A percentile compares a stretch with the other conserved stretches of the same genome.
phyloP scores from a whole-genome alignment of 345 rosid genomes.

The Sisymbrium altissimum region DNA sequence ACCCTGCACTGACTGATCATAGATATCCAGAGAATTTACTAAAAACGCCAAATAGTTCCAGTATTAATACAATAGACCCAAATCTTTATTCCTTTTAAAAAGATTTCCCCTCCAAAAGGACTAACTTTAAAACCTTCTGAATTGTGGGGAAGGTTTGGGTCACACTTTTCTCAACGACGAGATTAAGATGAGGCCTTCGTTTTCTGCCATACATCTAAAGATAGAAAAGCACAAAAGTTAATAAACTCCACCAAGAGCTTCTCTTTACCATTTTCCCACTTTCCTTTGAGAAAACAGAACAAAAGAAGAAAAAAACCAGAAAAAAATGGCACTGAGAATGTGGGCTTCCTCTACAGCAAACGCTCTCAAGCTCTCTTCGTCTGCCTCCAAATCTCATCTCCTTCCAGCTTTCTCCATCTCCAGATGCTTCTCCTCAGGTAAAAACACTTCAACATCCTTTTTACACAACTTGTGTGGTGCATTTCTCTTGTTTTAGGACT shows the following conservation, averaged over 20 bases:
- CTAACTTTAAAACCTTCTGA: neutral
- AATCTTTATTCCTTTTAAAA: neutral
- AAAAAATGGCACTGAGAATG: slow-evolving; percentile 74
- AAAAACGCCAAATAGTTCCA: neutral
- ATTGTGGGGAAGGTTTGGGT: neutral
- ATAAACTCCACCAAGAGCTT: slow-evolving; percentile 4
- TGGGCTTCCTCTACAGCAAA: slow-evolving; percentile 98
- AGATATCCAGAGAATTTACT: neutral
- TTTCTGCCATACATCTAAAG: slow-evolving; percentile 74
- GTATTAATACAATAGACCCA: neutral
- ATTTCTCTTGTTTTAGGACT: slow-evolving; percentile 1
- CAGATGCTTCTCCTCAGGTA: slow-evolving; percentile 86
- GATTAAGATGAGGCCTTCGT: slow-evolving; percentile 66
- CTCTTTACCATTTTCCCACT: slow-evolving; percentile 23
- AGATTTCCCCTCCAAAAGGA: neutral
- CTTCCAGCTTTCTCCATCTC: slow-evolving; percentile 61
- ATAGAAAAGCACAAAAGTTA: slow-evolving; percentile 33
- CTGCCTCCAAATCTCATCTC: slow-evolving; percentile 32
- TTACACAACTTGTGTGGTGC: neutral
- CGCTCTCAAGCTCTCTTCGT: slow-evolving; percentile 63
- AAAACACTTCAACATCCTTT: neutral
- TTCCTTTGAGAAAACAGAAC: neutral
- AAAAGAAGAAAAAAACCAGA: neutral
- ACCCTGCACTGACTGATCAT: no score
- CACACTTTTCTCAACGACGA: slow-evolving; percentile 7